Conservation (phyloP, 192 early-diverging fungal species). For the Entomortierella beljakovae region DNA sequence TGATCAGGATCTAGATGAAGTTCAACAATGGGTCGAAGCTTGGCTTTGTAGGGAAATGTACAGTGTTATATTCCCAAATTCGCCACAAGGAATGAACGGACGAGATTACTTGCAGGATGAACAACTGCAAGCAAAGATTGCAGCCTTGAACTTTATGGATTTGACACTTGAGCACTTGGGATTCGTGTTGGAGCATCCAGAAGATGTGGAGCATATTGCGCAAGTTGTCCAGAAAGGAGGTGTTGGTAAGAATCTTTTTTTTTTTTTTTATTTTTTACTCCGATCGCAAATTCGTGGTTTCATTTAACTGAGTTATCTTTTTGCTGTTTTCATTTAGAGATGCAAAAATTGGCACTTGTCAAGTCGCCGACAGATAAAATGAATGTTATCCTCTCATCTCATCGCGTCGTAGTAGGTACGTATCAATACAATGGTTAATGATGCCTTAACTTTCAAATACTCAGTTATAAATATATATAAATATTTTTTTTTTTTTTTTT, state of each 20-base stretch:
- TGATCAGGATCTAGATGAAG: slow-evolving; percentile 38
- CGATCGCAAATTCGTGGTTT: background rate
- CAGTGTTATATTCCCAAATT: slow-evolving; percentile 44
- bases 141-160: slow-evolving; percentile 73
- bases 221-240: slow-evolving; percentile 55
- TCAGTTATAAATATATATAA: background rate
- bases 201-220: slow-evolving; percentile 55
- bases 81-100: slow-evolving; percentile 34
- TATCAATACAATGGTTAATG: too few relatives aligned
- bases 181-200: slow-evolving; percentile 54
- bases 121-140: slow-evolving; percentile 71
- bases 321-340: slow-evolving; percentile 5
- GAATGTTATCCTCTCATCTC: slow-evolving; percentile 52
- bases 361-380: slow-evolving; percentile 58
- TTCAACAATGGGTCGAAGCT: slow-evolving; percentile 56
- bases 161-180: slow-evolving; percentile 71
- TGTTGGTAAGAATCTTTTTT: slow-evolving; percentile 7
- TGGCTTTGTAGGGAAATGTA: slow-evolving; percentile 62
- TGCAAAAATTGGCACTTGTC: slow-evolving; percentile 56
- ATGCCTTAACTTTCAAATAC: background rate
- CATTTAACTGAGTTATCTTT: too few relatives aligned
- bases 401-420: slow-evolving; percentile 60
- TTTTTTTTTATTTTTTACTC: background rate
- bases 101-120: slow-evolving; percentile 72
- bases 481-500: background rate